Evolutionary conservation across 305 asterid genomes (phyloP), one percentile per base, ranked within the genome.

Genomic region (Fraxinus platypoda): DNA sequence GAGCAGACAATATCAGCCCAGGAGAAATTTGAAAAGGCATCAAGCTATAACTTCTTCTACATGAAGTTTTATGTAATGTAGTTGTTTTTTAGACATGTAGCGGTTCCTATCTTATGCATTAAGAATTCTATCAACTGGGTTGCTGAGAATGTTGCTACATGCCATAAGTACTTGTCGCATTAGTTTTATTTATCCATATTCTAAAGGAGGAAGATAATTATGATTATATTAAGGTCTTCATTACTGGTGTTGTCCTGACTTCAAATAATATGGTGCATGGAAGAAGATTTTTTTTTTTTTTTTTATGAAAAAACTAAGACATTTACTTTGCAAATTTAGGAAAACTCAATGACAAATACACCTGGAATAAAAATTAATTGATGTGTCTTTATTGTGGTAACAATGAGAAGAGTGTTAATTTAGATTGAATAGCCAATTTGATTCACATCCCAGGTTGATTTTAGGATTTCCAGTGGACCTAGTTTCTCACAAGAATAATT

Each of bases 11-110:
- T 87, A 77, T 88, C 91, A 57, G 94, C 94, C 35, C 88, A 85
- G 86, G 92, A 88, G 89, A 91, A 91, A 84, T 90, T 87, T 84
- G 94, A 90, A 77, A 93, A 90, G 98, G 98, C 90, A 86, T 83
- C 78, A 77, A 83, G 77, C 57, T 75, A 81, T 71, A 26, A 81
- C 78, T 46, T 57, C 57, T 82, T 37, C 38, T 15, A 70, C 23
- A 28, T 70, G 17, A 70, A 30, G 38, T 70, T 31, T 28, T 70
- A 70, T 28, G 8, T 30, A 28, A 15, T 70, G 23, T 26, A 28
- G 74, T 30, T 70, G 4, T 66, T 66, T 64, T 28, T 70, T 30
- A 68, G 74, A 70, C 38, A 12, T 13, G 75, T 28, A 30, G 75
- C 8, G 38, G 75, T 3, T 70, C 21, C 75, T 13, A 70, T 30